phyloP scores from a whole-genome alignment of 768 basidiomycete species.

The Trametes villosa region DNA sequence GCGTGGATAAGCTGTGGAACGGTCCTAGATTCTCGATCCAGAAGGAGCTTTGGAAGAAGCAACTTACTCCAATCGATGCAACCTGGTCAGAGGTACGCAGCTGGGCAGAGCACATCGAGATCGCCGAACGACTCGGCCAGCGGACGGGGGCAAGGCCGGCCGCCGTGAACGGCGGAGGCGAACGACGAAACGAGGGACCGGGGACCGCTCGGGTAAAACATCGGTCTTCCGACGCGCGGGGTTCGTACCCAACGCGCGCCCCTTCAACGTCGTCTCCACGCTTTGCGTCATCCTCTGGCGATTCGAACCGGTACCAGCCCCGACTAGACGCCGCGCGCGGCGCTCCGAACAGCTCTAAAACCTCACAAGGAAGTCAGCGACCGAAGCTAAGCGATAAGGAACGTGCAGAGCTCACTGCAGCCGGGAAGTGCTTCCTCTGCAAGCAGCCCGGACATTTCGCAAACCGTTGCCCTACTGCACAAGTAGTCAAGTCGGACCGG shows the following conservation, averaged over 20 bases:
- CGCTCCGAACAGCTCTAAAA: too few relatives aligned
- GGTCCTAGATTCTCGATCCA: not conserved
- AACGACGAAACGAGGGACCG: too few relatives aligned
- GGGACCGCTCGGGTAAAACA: too few relatives aligned
- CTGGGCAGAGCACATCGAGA: not conserved
- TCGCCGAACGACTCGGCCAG: not conserved
- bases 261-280: too few relatives aligned
- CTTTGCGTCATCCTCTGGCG: too few relatives aligned
- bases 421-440: not conserved
- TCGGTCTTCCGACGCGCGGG: too few relatives aligned
- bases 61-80: not conserved
- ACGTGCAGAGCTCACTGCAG: not conserved
- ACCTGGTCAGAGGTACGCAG: not conserved
- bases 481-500: not conserved
- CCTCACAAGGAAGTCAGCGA: not conserved
- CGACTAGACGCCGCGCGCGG: too few relatives aligned
- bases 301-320: too few relatives aligned
- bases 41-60: not conserved
- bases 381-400: not conserved
- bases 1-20: not conserved
- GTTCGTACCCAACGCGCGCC: too few relatives aligned
- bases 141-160: not conserved
- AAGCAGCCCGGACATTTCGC: not conserved
- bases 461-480: not conserved
- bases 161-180: not conserved